A percentile compares a stretch with the other conserved stretches of the same genome.
These are phyloP conservation scores for Lablab purpureus DNA, from an alignment of 306 rosid genomes.

Conservation along the genomic window DNA sequence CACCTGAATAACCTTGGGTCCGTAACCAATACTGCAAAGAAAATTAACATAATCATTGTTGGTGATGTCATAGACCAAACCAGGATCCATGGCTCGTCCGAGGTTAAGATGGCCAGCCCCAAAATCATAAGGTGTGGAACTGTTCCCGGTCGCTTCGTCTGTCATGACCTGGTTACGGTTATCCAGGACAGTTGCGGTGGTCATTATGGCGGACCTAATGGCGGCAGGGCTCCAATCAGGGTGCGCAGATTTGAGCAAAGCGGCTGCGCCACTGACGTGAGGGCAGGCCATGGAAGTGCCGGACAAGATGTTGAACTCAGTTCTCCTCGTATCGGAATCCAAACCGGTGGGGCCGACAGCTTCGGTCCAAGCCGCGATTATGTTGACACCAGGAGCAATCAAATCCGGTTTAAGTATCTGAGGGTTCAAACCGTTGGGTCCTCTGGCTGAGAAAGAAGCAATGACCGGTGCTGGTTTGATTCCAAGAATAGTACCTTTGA, in stretches of 20 bases:
- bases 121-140: constrained; percentile 72
- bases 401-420: constrained; percentile 87
- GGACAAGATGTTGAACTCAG: constrained; percentile 82
- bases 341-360: constrained; percentile 87
- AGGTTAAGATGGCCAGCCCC: constrained; percentile 84
- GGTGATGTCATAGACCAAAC: constrained; percentile 73
- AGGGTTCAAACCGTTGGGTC: constrained; percentile 77
- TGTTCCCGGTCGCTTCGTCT: constrained; percentile 77
- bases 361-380: constrained; percentile 85
- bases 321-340: constrained; percentile 64
- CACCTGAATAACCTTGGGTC: constrained; percentile 72
- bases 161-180: constrained; percentile 64
- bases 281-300: constrained; percentile 98
- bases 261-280: constrained; percentile 91
- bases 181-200: constrained; percentile 64
- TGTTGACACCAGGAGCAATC: constrained; percentile 90
- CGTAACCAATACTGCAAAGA: constrained; percentile 70
- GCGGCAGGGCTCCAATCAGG: constrained; percentile 95
- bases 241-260: constrained; percentile 84
- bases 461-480: constrained; percentile 91
- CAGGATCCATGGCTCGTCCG: constrained; percentile 86
- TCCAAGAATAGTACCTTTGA: constrained; percentile 79
- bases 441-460: constrained; percentile 85
- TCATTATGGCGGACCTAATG: constrained; percentile 89
- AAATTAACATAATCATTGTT: constrained; percentile 69